A percentile compares a stretch with the other conserved stretches of the same genome.
Conservation (phyloP, 2,329 filamentous ascomycete species). For the Xylaria arbuscula region DNA sequence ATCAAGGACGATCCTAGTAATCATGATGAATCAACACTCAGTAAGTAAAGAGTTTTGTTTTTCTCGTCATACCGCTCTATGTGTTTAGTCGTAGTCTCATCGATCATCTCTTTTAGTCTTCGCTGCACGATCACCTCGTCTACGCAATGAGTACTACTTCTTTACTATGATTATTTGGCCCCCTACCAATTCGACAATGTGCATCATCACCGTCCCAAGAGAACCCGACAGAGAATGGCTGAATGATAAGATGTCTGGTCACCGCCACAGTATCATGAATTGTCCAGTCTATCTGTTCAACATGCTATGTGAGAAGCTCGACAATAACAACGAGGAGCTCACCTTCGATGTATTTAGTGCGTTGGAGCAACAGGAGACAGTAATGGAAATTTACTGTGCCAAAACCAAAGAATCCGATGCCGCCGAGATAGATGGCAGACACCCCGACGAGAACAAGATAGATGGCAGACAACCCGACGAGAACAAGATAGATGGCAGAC, state of each 20-base stretch:
- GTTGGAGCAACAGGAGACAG: constrained; percentile 16
- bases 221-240: constrained; percentile 15
- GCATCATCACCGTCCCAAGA: constrained; percentile 24
- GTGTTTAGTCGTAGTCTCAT: constrained; percentile 11
- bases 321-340: constrained; percentile 12
- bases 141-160: constrained; percentile 11
- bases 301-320: constrained; percentile 19
- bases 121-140: constrained; percentile 22
- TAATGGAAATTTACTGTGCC: constrained; percentile 15
- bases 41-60: constrained; percentile 19
- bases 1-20: constrained; percentile 18
- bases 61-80: constrained; percentile 3
- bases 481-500: too few species aligned
- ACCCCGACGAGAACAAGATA: constrained; percentile 11
- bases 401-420: not conserved
- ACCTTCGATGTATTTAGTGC: constrained; percentile 13
- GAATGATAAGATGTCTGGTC: not conserved
- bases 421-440: not conserved
- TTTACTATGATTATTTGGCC: constrained; percentile 22
- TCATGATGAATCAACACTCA: constrained; percentile 15
- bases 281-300: constrained; percentile 28
- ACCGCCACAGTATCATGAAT: constrained; percentile 7
- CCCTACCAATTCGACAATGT: constrained; percentile 21
- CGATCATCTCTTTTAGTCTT: constrained; percentile 23
- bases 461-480: constrained; percentile 4